Base-by-base conservation (phyloP, 75 land plant species). In the Cupressus sempervirens region DNA sequence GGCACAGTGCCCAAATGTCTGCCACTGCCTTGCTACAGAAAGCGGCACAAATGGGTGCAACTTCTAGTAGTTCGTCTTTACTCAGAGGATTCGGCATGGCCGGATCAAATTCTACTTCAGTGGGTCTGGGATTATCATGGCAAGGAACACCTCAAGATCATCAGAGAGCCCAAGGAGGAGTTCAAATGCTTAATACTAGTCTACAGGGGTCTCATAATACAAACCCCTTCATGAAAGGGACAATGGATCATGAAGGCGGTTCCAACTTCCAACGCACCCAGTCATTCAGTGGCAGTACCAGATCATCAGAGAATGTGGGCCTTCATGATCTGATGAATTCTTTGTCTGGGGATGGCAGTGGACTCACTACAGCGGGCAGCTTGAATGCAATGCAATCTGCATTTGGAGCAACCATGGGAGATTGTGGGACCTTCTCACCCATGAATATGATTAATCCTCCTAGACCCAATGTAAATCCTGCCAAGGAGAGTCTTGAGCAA, bases 21-120 rank as follows among this genome's bases (percentile, higher is more conserved):
- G 90, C 90, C 9, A 89, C 90, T 20, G 90, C 90, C 0, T 82
- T 89, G 79, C 89, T 89, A 67, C 90, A 87, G 86, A 89, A 89
- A 53, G 90, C 90, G n/a, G 89, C 89, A 32, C 84, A 87, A 83
- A 89, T 89, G 89, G 86, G 90, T n/a, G 90, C 88, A 41, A 85
- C 89, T 30, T 40, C 84, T 9, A 87, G 89, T 75, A 80, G 52
- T 34, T 30, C 89, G 36, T 80, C 89, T 12, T 43, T 86, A 11
- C 35, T 87, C 26, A 30, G 80, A 67, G 88, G 88, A 34, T 74
- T 84, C 84, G 85, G 85, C 82, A 84, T 79, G 29, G 30, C 81
- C 2, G 81, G 81, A 79, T 79, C 81, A 30, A 79, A 43, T 38
- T 79, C 81, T 11, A 79, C 29, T n/a, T 79, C 81, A 45, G 81